These are phyloP conservation scores for Pinus tabuliformis DNA, from an alignment of 75 land plant species.

Conservation along the genomic window DNA sequence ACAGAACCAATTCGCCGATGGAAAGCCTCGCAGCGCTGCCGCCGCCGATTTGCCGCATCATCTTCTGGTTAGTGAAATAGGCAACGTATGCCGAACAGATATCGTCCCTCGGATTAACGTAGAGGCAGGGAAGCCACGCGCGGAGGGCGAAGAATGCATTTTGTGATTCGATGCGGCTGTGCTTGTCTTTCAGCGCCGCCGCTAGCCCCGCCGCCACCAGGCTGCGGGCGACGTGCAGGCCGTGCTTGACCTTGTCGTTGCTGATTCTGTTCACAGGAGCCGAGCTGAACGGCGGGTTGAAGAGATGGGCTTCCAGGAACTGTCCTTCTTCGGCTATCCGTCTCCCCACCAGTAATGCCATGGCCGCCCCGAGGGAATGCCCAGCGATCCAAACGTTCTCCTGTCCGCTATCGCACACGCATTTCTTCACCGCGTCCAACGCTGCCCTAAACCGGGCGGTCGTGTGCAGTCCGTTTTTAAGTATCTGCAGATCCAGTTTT, in stretches of 20 bases:
- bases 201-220: constrained; percentile 56
- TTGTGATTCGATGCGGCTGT: not conserved
- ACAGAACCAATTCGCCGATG: constrained; percentile 26
- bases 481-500: constrained; percentile 26
- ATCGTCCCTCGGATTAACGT: constrained; percentile 47
- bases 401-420: constrained; percentile 3
- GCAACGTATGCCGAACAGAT: constrained; percentile 57
- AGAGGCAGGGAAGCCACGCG: constrained; percentile 49
- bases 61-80: constrained; percentile 44
- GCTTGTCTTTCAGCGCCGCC: constrained; percentile 12
- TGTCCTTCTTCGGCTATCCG: constrained; percentile 38
- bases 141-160: constrained; percentile 28
- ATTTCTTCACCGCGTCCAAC: constrained; percentile 19
- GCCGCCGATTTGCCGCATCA: constrained; percentile 51
- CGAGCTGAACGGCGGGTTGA: constrained; percentile 63
- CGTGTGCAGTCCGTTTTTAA: constrained; percentile 40
- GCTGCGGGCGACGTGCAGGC: constrained; percentile 42
- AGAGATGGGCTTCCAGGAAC: constrained; percentile 42
- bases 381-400: constrained; percentile 55
- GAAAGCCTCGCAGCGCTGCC: constrained; percentile 38
- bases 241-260: constrained; percentile 35
- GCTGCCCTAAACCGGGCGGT: constrained; percentile 44
- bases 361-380: constrained; percentile 74
- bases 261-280: constrained; percentile 57
- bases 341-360: constrained; percentile 50